These are phyloP conservation scores for Parastagonospora avenae DNA, from an alignment of 2,329 filamentous ascomycete genomes.

Conservation along the genomic window DNA sequence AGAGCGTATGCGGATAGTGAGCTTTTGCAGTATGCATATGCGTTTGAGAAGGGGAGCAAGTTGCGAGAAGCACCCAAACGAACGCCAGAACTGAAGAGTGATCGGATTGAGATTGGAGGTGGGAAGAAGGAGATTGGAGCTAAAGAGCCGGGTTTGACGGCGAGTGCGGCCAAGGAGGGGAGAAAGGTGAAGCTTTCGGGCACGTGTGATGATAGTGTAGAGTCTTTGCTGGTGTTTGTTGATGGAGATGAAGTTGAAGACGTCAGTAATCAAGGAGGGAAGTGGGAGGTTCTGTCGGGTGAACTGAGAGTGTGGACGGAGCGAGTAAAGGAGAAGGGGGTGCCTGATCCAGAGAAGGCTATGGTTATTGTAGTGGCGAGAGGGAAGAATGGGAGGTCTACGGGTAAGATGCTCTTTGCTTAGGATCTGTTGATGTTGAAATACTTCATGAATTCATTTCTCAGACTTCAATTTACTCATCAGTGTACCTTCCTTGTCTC, in stretches of 20 bases:
- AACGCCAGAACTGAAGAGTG: neutral
- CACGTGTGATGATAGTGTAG: neutral
- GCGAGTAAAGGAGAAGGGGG: constrained; percentile 6
- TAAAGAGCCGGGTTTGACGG: neutral
- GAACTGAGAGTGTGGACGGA: neutral
- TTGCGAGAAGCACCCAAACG: neutral
- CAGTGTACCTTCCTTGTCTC: too few species aligned
- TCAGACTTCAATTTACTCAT: too few species aligned
- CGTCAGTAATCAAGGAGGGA: neutral
- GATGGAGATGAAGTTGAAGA: neutral
- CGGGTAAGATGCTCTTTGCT: neutral
- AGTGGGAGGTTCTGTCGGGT: neutral
- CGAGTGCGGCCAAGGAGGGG: neutral
- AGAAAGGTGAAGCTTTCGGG: neutral
- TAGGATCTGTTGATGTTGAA: neutral
- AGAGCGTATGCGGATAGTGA: constrained; percentile 53
- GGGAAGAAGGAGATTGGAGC: neutral
- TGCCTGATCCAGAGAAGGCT: neutral
- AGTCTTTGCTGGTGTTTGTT: neutral
- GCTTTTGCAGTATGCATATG: constrained; percentile 22
- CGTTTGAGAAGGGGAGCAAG: constrained; percentile 13
- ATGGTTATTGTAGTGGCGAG: neutral
- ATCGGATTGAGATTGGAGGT: neutral
- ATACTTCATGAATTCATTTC: too few species aligned
- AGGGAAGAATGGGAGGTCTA: neutral